Evolutionary conservation across 2,329 filamentous ascomycete genomes (phyloP), one percentile per base, ranked within the genome.

Genomic region (Coniella vitis): DNA sequence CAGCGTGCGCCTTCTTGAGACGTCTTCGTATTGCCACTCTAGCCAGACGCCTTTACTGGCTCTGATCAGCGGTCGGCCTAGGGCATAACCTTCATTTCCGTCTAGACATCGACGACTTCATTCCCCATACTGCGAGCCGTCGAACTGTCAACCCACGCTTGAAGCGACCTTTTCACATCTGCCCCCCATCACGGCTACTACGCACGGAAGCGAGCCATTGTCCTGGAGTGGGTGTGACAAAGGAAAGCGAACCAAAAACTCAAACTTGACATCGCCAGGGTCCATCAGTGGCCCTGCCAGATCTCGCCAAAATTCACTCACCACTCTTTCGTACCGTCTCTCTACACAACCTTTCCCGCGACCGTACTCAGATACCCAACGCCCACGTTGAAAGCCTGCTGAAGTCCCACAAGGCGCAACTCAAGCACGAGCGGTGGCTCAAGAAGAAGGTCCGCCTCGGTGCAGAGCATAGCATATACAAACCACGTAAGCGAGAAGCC

Each of bases 301-400:
- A 63, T 59, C 68, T 68, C 78, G 79, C 64, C 76, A 84, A 81
- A 64, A 74, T 82, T 81, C 81, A 86, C 82, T 86, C 82, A 57
- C 81, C 80, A 69, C 76, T 86, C 60, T 83, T 85, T 66, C 71
- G 83, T 65, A 76, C 79, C 63, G 70, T 78, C 60, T 70, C 71
- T 43, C 69, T 71, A 56, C 60, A 65, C 45, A 62, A 65, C 35
- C 65, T 75, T 44, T 70, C 64, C 63, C 58, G 64, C 55, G 56
- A 63, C 35, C 32, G 34, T 60, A 47, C 57, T 45, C 45, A 19
- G 46, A 54, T 38, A n/a, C 22, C 45, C 17, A 49, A 50, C 19
- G 19, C 22, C 10, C 40, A 49, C 19, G 38, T 55, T 17, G 25
- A 34, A 21, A 47, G 48, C 29, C 49, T 52, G 9, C 38, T 51